Percentiles rank a stretch among this genome's conserved stretches.
phyloP scores from a whole-genome alignment of 2,329 filamentous ascomycete species.

The Microsporum canis region DNA sequence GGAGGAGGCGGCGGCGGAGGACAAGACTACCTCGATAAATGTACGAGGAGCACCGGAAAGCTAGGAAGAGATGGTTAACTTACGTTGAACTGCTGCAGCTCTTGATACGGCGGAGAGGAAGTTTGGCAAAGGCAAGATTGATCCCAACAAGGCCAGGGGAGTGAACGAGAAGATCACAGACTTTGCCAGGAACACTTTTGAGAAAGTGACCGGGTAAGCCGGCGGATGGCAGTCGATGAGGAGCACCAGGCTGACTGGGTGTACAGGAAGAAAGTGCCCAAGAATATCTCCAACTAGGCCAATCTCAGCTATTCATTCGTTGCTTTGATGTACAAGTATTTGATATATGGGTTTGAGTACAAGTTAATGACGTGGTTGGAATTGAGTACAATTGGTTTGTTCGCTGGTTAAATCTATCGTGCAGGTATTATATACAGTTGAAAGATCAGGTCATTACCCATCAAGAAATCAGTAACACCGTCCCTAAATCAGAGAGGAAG shows the following conservation, averaged over 20 bases:
- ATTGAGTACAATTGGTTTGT: not conserved
- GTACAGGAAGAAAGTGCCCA: not conserved
- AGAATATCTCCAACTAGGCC: not conserved
- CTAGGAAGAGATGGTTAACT: not conserved
- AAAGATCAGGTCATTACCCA: no score
- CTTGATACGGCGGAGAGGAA: not conserved
- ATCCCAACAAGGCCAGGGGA: not conserved
- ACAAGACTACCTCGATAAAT: conserved; percentile 2
- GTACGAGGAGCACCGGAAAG: not conserved
- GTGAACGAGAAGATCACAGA: conserved; percentile 3
- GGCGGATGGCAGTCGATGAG: not conserved
- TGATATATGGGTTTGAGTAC: no score
- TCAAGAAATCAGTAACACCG: no score
- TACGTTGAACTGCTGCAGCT: not conserved
- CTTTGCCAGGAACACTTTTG: not conserved
- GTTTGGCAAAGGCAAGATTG: conserved; percentile 4
- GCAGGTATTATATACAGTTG: no score
- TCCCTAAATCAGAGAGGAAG: not conserved
- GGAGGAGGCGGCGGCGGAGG: not conserved
- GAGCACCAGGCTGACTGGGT: not conserved
- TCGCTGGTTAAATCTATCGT: not conserved
- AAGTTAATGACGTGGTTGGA: no score
- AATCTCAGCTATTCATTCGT: not conserved
- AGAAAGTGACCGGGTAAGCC: not conserved
- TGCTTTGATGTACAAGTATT: not conserved